Evolutionary conservation across 805 yeast species (phyloP), one percentile per base, ranked within the genome.

Genomic region (Spathaspora passalidarum): DNA sequence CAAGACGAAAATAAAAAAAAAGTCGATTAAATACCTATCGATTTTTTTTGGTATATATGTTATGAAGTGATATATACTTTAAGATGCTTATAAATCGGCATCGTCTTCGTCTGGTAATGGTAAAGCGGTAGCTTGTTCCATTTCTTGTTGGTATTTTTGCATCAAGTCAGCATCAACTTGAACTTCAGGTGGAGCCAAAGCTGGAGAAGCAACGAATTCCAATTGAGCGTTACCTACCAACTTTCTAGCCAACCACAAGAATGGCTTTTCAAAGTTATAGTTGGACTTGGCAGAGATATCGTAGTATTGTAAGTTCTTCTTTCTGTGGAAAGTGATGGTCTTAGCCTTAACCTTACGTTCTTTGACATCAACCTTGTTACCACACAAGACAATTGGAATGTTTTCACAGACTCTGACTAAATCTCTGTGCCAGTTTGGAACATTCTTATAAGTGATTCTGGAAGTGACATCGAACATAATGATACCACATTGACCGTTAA

Each of bases 401-500:
- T 92, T 94, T 79, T 94, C 99, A 80, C 99, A 94, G 55, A 94
- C 99, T 79, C 99, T 89, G 55, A 94, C 97, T 69, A 94, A 82
- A 76, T 94, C 99, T 79, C 99, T 87, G 86, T 95, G 97, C 99
- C 99, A 94, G 88, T 94, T 95, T 73, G 99, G 99, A 70, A 94
- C 99, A 76, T 94, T 94, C 81, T 94, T 94, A 81, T 94, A 94
- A 60, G 99, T 94, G 78, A 94, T 92, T 81, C 99, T 91, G 44
- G 98, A 90, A 53, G 99, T 94, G 54, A 94, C 99, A 75, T 94
- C 99, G 70, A 94, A 94, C 99, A 94, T 94, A 73, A 94, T 94
- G 79, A 94, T 94, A 78, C 98, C 99, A 82, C 99, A 94, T 78
- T 94, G 97, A 68, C 99, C 99, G 72, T 94, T 92, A 73, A 94